phyloP scores from a whole-genome alignment of 1,284 basidiomycete species.

The Paramarasmius palmivorus region DNA sequence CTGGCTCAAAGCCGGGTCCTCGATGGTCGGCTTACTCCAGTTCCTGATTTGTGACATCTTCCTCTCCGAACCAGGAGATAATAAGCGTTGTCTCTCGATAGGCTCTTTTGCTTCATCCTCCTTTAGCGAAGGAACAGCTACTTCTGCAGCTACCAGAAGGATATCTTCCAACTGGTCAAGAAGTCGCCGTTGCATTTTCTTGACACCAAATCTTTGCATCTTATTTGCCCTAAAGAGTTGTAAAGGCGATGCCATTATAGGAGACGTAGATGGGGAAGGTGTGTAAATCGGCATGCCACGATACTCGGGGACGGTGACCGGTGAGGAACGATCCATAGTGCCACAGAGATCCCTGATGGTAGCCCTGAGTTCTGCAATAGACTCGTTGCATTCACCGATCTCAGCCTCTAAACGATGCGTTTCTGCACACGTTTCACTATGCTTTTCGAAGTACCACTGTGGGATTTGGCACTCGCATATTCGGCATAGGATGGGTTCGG shows the following conservation, averaged over 20 bases:
- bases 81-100: slow-evolving; percentile 88
- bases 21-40: slow-evolving; percentile 84
- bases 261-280: slow-evolving; percentile 60
- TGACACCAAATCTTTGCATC: slow-evolving; percentile 78
- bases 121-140: slow-evolving; percentile 87
- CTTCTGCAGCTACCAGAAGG: slow-evolving; percentile 76
- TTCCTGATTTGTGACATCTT: slow-evolving; percentile 79
- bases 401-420: slow-evolving; percentile 96
- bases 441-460: slow-evolving; percentile 99
- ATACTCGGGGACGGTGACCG: slow-evolving; percentile 71
- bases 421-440: slow-evolving; percentile 99
- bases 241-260: slow-evolving; percentile 66
- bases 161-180: slow-evolving; percentile 88
- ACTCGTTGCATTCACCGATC: slow-evolving; percentile 92
- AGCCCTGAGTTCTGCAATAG: slow-evolving; percentile 82
- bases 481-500: slow-evolving; percentile 91
- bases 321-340: slow-evolving; percentile 66
- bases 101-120: slow-evolving; percentile 90
- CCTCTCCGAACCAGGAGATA: slow-evolving; percentile 84
- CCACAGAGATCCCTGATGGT: slow-evolving; percentile 75
- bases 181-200: slow-evolving; percentile 79
- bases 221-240: slow-evolving; percentile 72
- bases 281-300: slow-evolving; percentile 84
- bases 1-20: slow-evolving; percentile 82
- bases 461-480: slow-evolving; percentile 98